Evolutionary conservation across 352 stramenopile genomes (phyloP), one percentile per base, ranked within the genome.

Genomic region (Phytophthora sp.): DNA sequence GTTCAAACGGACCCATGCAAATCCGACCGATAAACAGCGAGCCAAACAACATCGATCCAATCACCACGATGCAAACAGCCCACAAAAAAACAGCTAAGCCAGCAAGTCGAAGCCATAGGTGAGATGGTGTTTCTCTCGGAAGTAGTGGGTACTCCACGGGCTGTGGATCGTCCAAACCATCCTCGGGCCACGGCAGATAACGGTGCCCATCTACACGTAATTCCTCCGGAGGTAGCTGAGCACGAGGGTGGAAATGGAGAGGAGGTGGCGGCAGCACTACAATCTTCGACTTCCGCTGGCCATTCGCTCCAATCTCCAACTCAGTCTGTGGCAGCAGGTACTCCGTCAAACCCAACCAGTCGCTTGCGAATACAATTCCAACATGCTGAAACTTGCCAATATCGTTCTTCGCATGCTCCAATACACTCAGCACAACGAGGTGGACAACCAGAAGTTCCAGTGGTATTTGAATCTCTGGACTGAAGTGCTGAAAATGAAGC

Each of bases 371-470:
- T 16, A 69, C 46, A 35, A 95, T 82, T 4, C 74, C 85, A 9
- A 82, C 27, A 49, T 94, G 78, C 69, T 96, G 86, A 23, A 92
- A 79, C 15, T 77, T 80, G 2, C 88, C 88, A 58, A 96, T 91
- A 50, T 85, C 85, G 47, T 96, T 94, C 66, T 96, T 96, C 31
- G 85, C 81, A 41, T 91, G 85, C 60, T 99, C 97, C 29, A 99
- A 77, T 29, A 99, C 82, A 13, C 85, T 93, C 15, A 99, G 73
- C 45, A 99, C 97, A 5, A 94, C 95, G 15, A 99, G 71, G 75
- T 99, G 96, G 33, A 98, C 96, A 18, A 97, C 77, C 8, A 98
- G 76, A 7, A 99, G 77, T 71, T 99, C 97, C n/a, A 98, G 41
- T 11, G 96, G 96, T 29, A 99, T 90, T 88, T 99, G 96, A 46